These are phyloP conservation scores for Suhomyces bribrorum DNA, from an alignment of 1,139 yeast genomes.

Conservation along the genomic window DNA sequence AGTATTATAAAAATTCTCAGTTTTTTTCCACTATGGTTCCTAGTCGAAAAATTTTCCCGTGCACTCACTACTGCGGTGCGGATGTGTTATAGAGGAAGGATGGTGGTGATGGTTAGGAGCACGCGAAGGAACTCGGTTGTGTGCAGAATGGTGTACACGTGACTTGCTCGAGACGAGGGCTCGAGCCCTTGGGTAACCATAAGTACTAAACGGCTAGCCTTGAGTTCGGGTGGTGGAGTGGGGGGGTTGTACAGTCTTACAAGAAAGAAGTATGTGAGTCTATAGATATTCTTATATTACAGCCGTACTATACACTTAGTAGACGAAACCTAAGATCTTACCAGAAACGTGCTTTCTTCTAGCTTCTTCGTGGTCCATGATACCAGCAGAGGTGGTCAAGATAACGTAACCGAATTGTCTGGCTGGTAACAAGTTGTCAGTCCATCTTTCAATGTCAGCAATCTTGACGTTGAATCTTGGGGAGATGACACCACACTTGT, in stretches of 20 bases:
- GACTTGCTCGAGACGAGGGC: neutral
- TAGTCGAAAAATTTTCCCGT: constrained; percentile 15
- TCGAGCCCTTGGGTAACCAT: no score
- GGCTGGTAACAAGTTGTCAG: constrained; percentile 95
- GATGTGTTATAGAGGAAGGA: neutral
- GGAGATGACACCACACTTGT: constrained; percentile 97
- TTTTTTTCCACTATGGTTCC: constrained; percentile 14
- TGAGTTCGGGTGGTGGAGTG: no score
- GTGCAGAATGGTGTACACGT: neutral
- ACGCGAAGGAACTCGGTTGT: neutral
- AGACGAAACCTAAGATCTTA: constrained; percentile 94
- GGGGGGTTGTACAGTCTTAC: no score
- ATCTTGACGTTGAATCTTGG: constrained; percentile 98
- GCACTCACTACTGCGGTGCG: neutral
- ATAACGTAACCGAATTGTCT: constrained; percentile 98
- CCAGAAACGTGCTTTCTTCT: constrained; percentile 99
- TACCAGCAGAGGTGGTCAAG: constrained; percentile 98
- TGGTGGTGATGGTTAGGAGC: constrained; percentile 1
- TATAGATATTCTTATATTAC: constrained; percentile 11
- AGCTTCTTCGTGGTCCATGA: constrained; percentile 99
- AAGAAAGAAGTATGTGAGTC: neutral
- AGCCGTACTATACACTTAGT: constrained; percentile 31
- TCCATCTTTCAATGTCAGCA: constrained; percentile 95
- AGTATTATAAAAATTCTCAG: constrained; percentile 14
- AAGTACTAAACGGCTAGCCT: no score